phyloP scores from a whole-genome alignment of 2,329 filamentous ascomycete species.

The Macroventuria anomochaeta region DNA sequence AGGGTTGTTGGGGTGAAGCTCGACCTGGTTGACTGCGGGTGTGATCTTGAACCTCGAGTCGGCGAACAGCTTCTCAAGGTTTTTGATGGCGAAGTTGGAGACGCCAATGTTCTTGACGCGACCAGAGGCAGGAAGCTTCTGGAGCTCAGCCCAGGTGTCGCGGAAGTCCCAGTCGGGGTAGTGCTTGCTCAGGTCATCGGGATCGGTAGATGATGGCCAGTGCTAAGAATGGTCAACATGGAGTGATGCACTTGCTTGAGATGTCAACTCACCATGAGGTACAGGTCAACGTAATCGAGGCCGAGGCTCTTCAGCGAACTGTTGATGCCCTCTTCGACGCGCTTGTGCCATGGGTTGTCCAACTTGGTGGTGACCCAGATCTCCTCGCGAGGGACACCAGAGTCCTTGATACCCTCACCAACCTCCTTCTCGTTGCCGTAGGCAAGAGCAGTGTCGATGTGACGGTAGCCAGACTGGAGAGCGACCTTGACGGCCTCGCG shows the following conservation, averaged over 20 bases:
- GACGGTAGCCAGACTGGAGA: constrained; percentile 71
- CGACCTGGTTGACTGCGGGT: constrained; percentile 80
- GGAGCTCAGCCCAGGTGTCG: constrained; percentile 77
- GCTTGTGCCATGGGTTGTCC: constrained; percentile 75
- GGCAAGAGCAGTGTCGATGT: constrained; percentile 77
- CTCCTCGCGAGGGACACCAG: constrained; percentile 68
- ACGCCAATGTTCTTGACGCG: constrained; percentile 84
- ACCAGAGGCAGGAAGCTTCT: constrained; percentile 71
- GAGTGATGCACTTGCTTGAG: too few relatives aligned
- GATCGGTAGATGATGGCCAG: constrained; percentile 71
- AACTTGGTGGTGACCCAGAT: constrained; percentile 85
- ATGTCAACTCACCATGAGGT: constrained; percentile 60
- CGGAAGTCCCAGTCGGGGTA: constrained; percentile 81
- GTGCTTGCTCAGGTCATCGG: constrained; percentile 69
- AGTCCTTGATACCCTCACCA: constrained; percentile 72
- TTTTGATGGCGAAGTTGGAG: constrained; percentile 83
- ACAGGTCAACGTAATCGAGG: constrained; percentile 72
- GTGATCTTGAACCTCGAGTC: constrained; percentile 68
- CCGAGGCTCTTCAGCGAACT: constrained; percentile 68
- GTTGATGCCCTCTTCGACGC: constrained; percentile 65
- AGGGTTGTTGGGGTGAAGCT: constrained; percentile 80
- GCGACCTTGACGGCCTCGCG: constrained; percentile 73
- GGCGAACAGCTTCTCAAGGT: constrained; percentile 75
- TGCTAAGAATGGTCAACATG: constrained; percentile 33
- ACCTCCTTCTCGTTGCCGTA: constrained; percentile 82